Base-by-base conservation (phyloP, 768 basidiomycete genomes). In the Gautieria morchelliformis region DNA sequence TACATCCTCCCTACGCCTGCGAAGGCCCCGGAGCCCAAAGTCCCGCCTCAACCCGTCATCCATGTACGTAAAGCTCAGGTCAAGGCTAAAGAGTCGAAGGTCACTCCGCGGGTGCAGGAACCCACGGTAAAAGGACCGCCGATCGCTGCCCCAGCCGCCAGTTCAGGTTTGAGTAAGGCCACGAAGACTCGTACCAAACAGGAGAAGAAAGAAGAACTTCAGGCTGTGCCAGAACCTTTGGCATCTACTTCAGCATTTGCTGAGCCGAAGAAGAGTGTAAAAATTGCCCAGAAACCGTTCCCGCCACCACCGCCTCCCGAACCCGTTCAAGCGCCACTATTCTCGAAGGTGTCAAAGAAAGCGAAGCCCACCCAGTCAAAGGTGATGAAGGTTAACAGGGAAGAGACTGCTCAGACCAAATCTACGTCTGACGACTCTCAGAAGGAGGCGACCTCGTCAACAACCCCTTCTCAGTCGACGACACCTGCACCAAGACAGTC, bases 321-420 rank as follows among this genome's bases (percentile, higher is more conserved):
- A 46, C 69, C 74, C n/a, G 65, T 69, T 5, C 89, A 89, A 64
- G 82, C 81, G 11, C 87, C 89, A 17, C 78, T 91, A 35, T 72
- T 89, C 41, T 89, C 89, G 22, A 89, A 84, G 68, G 84, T 88
- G 70, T 85, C 89, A 5, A 91, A 89, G 76, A 91, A 91, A 69
- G 87, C 74, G 63, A 60, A 58, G 52, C 60, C 59, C 7, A 45
- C 35, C 20, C 27, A 50, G 37, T 39, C 59, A n/a, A 58, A 58
- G 41, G 50, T 54, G 17, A 39, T 48, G 15, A 60, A 60, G 52
- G 20, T 33, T 30, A 39, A 17, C 4, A 52, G 41, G 41, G 57
- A 58, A n/a, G 52, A 58, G 20, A 32, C 80, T 66, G 87, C 88
- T 35, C 72, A 79, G 24, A 61, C 77, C 0, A 73, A 70, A 11